Conservation (phyloP, 768 basidiomycete genomes). For the Flagelloscypha sp. region DNA sequence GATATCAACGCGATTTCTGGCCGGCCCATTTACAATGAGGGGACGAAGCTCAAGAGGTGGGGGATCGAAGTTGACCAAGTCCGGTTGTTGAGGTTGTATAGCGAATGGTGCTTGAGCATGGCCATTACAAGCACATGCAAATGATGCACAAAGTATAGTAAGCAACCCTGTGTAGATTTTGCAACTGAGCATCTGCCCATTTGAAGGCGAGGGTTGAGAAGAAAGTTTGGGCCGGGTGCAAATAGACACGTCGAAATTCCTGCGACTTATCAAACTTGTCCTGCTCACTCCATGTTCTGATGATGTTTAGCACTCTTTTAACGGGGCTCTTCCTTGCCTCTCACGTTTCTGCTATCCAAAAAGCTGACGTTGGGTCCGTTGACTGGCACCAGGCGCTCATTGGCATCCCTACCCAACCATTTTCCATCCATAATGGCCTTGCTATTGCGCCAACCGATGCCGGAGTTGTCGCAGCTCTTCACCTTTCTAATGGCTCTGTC, state of each 20-base stretch:
- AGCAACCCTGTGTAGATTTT: too few species aligned
- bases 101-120: conserved; percentile 5
- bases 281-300: conserved; percentile 9
- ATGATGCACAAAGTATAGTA: neutral
- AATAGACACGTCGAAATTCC: conserved; percentile 8
- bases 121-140: neutral
- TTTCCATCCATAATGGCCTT: too few species aligned
- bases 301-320: conserved; percentile 7
- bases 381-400: conserved; percentile 83
- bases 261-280: conserved; percentile 21
- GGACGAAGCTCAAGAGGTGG: conserved; percentile 50
- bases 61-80: conserved; percentile 20
- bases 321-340: conserved; percentile 13
- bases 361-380: conserved; percentile 70
- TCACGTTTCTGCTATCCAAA: conserved; percentile 44
- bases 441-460: conserved; percentile 57
- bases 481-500: conserved; percentile 58
- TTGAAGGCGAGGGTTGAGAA: too few species aligned
- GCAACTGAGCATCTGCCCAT: too few species aligned
- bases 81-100: conserved; percentile 62
- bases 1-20: conserved; percentile 60
- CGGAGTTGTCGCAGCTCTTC: conserved; percentile 73
- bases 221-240: neutral
- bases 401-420: conserved; percentile 74
- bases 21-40: conserved; percentile 52